Conservation (phyloP, 2,329 filamentous ascomycete genomes). For the Cadophora gregata region DNA sequence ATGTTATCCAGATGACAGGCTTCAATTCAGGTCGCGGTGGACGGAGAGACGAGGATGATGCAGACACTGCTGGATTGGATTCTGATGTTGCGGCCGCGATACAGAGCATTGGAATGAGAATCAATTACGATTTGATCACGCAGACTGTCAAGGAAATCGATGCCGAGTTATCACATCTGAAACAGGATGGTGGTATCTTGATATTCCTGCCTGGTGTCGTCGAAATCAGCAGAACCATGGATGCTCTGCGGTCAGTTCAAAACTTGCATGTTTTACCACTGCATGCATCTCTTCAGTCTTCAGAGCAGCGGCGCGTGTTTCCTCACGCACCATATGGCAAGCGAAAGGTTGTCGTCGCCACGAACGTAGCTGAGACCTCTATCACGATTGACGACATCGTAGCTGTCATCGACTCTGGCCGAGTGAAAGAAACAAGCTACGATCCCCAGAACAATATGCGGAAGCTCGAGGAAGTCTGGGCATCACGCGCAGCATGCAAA, state of each 20-base stretch:
- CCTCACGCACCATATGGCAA: conserved; percentile 75
- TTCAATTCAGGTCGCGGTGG: conserved; percentile 59
- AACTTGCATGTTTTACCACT: conserved; percentile 82
- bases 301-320: conserved; percentile 89
- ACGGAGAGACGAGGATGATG: conserved; percentile 48
- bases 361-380: conserved; percentile 96
- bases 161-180: conserved; percentile 66
- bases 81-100: conserved; percentile 72
- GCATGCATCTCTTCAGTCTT: conserved; percentile 88
- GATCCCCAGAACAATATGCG: conserved; percentile 93
- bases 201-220: conserved; percentile 92
- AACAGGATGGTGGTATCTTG: conserved; percentile 84
- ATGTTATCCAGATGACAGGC: conserved; percentile 80
- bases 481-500: conserved; percentile 90
- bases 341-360: conserved; percentile 91
- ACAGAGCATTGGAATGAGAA: conserved; percentile 76
- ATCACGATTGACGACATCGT: conserved; percentile 99
- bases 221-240: conserved; percentile 85
- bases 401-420: conserved; percentile 91
- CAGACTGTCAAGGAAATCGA: conserved; percentile 85
- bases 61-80: conserved; percentile 54
- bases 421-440: conserved; percentile 96
- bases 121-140: conserved; percentile 89
- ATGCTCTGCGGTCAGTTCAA: conserved; percentile 66
- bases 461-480: conserved; percentile 93